Evolutionary conservation across 257 asterid genomes (phyloP), one percentile per base, ranked within the genome.

Genomic region (Leonotis leonurus): DNA sequence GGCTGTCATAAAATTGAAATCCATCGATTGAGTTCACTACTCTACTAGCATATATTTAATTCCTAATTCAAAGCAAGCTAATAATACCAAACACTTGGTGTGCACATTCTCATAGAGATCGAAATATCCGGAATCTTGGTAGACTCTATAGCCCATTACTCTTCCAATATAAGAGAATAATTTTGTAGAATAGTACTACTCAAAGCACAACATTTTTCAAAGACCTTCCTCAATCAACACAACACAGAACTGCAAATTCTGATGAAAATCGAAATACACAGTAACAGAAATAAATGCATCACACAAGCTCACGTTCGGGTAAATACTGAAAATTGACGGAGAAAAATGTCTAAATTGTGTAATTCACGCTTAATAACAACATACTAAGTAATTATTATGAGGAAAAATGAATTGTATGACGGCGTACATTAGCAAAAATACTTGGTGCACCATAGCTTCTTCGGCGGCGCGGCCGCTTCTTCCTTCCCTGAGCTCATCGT

Each of bases 371-470:
- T 33, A 9, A 25, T 0, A 0, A 33, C 7, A 6, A 32, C n/a
- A n/a, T 25, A 10, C 6, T 16, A 8, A 56, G 27, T 6, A 43
- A 22, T 32, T 37, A 36, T 21, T 24, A 32, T 27, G 27, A 48
- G n/a, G 5, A 52, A 43, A 36, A n/a, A 14, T 0, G 40, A 30
- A 33, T 16, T 46, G 61, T 60, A 52, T 44, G 25, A 18, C 8
- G 54, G 55, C 79, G 11, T 85, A 90, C 97, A 85, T 55, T 90
- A 90, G 80, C 97, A 90, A 79, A 90, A 87, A 84, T 69, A 71
- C 44, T 81, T 64, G 71, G 79, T 26, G 80, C 96, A 90, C n/a
- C 85, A 74, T n/a, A 83, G 6, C 51, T 72, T 73, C 77, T 55
- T 68, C 73, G 58, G 79, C 20, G 78, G 70, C 27, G 59, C 48